Evolutionary conservation across 352 stramenopile genomes (phyloP), one percentile per base, ranked within the genome.

Genomic region (Pythium chondricola): DNA sequence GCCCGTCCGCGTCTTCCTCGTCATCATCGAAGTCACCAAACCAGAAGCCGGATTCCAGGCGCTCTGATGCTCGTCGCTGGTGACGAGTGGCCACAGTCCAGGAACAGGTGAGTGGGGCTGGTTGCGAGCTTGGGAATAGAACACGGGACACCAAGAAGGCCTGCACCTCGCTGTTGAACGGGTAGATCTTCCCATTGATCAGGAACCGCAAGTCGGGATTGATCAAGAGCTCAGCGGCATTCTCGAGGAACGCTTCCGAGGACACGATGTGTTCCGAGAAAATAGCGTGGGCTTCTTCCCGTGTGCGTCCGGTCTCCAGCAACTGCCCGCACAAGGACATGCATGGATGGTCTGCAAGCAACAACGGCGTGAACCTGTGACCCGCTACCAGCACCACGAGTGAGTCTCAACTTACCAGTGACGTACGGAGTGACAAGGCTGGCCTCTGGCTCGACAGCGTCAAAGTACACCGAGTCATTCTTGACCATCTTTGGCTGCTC

Each of bases 251-350:
- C 3, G 54, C 50, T 22, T 90, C 78, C 42, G 71, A 83, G 7
- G 72, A 69, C 43, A 93, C 64, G 40, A 84, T 67, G 50, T 90
- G 68, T n/a, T 83, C 56, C 0, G 59, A 65, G 44, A 93, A 90
- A 38, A 89, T 74, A 2, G 58, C 60, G 29, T 76, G 61, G 4
- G 63, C 58, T 25, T 85, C 63, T 21, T 84, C 67, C 17, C 69
- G 44, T 0, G 70, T 70, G 37, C 72, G 56, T 0, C 59, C 63
- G 7, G 74, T 36, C 5, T 52, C 54, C 11, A 93, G 44, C 11
- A 90, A 54, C 33, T 90, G 59, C 0, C 81, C 77, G 32, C 81
- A 93, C 2, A 93, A 67, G 1, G 81, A 93, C 66, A 90, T 81
- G 20, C 65, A 81, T 11, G 76, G 78, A 10, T 75, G 67, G 26